phyloP scores from a whole-genome alignment of 2,329 filamentous ascomycete genomes.

The Fusarium armeniacum region DNA sequence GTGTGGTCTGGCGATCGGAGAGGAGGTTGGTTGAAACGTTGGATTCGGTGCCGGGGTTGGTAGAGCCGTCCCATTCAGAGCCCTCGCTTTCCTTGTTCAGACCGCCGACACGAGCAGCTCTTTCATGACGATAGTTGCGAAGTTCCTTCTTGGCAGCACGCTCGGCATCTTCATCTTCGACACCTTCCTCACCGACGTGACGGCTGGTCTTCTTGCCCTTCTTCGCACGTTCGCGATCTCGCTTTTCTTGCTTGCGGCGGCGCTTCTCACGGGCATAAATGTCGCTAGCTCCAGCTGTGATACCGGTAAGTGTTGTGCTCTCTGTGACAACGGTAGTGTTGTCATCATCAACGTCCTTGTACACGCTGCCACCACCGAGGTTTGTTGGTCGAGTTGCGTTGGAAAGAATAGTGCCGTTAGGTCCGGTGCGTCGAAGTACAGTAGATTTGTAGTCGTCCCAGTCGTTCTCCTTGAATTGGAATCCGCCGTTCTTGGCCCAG shows the following conservation, averaged over 20 bases:
- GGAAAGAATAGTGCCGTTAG: conserved; percentile 87
- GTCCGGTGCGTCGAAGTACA: conserved; percentile 87
- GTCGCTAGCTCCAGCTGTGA: conserved; percentile 71
- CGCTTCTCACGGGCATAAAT: conserved; percentile 68
- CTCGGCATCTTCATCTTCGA: conserved; percentile 75
- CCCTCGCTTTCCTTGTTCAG: conserved; percentile 87
- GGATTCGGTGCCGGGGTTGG: conserved; percentile 73
- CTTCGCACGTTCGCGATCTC: conserved; percentile 57
- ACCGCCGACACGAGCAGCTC: conserved; percentile 87
- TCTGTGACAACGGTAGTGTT: conserved; percentile 62
- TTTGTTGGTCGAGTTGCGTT: conserved; percentile 86
- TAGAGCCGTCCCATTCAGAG: conserved; percentile 81
- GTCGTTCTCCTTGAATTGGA: conserved; percentile 85
- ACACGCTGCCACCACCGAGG: conserved; percentile 89
- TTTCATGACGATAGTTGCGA: conserved; percentile 87
- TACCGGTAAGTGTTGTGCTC: conserved; percentile 64
- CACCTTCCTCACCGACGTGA: conserved; percentile 69
- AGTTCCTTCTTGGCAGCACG: conserved; percentile 76
- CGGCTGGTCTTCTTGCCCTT: conserved; percentile 63
- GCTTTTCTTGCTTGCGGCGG: conserved; percentile 66
- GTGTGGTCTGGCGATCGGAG: conserved; percentile 68
- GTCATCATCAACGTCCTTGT: conserved; percentile 75
- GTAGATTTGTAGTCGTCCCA: conserved; percentile 99
- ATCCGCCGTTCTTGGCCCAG: conserved; percentile 96
- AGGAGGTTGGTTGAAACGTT: conserved; percentile 74